phyloP scores from a whole-genome alignment of 2,329 filamentous ascomycete species.

The Pestalotiopsis sp. region DNA sequence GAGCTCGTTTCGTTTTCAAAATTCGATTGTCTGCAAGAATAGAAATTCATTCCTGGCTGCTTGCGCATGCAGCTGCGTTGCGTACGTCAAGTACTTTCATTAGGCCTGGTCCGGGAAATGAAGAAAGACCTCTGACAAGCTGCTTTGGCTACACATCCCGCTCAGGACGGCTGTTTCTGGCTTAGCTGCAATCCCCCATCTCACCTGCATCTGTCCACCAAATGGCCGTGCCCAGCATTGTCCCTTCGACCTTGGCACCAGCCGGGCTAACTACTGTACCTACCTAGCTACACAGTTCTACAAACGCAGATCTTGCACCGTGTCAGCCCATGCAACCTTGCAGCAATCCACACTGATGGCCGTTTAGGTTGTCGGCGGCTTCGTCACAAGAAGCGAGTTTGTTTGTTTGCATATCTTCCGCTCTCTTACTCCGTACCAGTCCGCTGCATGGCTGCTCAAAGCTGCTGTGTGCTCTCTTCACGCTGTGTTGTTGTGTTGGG shows the following conservation, averaged over 20 bases:
- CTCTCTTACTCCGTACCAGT: constrained; percentile 4
- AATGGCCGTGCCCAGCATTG: neutral
- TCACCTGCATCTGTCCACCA: neutral
- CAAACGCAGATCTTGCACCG: neutral
- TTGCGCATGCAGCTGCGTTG: neutral
- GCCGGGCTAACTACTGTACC: neutral
- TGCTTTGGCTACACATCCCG: neutral
- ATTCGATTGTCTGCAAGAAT: neutral
- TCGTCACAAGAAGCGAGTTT: constrained; percentile 13
- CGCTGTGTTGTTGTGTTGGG: neutral
- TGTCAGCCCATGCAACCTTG: constrained; percentile 1
- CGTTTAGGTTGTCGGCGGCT: neutral
- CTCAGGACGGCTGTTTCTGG: neutral
- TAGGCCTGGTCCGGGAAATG: neutral
- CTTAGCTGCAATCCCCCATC: neutral
- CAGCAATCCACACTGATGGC: constrained; percentile 1
- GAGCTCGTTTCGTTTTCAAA: no score
- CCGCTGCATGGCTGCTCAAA: neutral
- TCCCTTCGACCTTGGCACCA: neutral
- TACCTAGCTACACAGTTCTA: neutral
- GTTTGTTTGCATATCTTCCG: constrained; percentile 10
- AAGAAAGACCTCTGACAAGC: neutral
- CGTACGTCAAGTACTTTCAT: no score
- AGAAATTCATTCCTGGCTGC: neutral
- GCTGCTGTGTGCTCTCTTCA: neutral